Base-by-base conservation (phyloP, 1,139 yeast genomes). In the Candida albicans region DNA sequence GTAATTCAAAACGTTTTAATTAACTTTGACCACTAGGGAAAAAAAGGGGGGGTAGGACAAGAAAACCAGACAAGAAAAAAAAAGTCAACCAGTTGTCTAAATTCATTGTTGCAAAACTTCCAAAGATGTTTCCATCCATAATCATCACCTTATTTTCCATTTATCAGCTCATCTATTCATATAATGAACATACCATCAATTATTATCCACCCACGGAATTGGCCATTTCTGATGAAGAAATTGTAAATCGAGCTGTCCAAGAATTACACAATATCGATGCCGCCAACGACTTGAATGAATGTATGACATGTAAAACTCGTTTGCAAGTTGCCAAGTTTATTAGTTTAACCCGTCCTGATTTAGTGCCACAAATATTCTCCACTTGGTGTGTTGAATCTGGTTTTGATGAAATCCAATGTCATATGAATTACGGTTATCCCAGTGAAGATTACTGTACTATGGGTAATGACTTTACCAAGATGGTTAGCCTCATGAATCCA, bases 401-500 rank as follows among this genome's bases (percentile, higher is more conserved):
- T 27, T 61, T 68, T 33, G 59, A 56, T 39, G 52, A 54, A 36
- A 38, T 45, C 12, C 50, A 50, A 37, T 62, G 66, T 40, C 53
- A 50, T 33, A 53, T 53, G 47, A 59, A 57, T 44, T 59, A 53
- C 47, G 61, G 61, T 2, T 56, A 52, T 46, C 62, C 53, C 35
- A 56, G 55, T 46, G 52, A 44, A 15, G 59, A 51, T 40, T 55
- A 45, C 46, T 58, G 48, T 50, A 49, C 60, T 9, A 43, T 49
- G 33, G 65, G 65, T 8, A 44, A 47, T 30, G 81, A 78, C 51
- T 73, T 78, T 49, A 68, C 74, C 6, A 73, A 75, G 48, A 59
- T 77, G 62, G 56, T 77, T 26, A 65, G 67, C 24, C 51, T 71
- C 39, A 74, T 79, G 70, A 74, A 75, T 49, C 77, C 81, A 10